Evolutionary conservation across 768 basidiomycete species (phyloP), one percentile per base, ranked within the genome.

Genomic region (Macrolepiota albuminosa): DNA sequence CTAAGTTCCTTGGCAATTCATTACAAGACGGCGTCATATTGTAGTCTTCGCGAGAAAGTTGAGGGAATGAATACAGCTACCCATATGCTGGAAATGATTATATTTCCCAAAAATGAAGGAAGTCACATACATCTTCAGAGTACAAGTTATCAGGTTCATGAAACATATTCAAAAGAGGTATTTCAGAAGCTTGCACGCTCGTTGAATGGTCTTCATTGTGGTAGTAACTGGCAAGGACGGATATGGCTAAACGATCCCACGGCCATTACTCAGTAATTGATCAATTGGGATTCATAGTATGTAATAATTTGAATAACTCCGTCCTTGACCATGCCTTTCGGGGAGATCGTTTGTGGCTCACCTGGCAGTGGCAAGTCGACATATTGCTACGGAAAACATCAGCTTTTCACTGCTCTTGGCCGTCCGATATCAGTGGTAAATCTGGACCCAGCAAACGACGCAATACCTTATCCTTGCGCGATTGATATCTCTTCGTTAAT

Each of bases 381-480:
- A 0, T 93, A 93, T 67, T 91, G 91, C 73, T 84, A 87, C 61
- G 91, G 92, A 45, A 94, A 93, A 77, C 76, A 92, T 65, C 92
- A 94, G 58, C 88, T 98, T 18, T 89, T 96, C 68, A 86, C 85
- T 13, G 96, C 94, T 2, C 84, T 98, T 43, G 75, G 83, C 31
- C 85, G 96, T 0, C 93, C 94, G 2, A 87, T 98, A 47, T 84
- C 91, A 39, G 80, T 98, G 63, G 88, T 98, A 60, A 99, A 98
- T 75, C 84, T 99, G 57, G 97, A 99, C 70, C 96, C 97, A 0
- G 97, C 97, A 24, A 95, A 96, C 68, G 87, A 91, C 58, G 77
- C 81, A 59, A 88, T 95, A 33, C 88, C 93, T 26, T 99, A 98
- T 73, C 94, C 94, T 33, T 96, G 93, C 70, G 85, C 90, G 0